Conservation (phyloP, 2,329 filamentous ascomycete species). For the Fragosphaeria purpurea region DNA sequence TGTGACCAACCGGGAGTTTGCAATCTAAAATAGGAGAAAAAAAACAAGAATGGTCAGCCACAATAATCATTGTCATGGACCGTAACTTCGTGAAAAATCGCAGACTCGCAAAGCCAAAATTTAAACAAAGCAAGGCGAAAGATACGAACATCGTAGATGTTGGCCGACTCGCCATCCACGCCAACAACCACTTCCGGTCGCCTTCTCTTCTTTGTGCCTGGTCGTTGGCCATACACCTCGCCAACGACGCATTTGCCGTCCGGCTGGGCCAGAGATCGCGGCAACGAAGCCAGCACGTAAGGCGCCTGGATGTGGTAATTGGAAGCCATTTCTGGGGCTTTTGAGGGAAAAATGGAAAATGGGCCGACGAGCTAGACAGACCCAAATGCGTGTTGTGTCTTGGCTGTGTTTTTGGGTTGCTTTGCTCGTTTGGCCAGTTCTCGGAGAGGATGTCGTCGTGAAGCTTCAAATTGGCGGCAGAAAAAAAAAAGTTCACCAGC, state of each 20-base stretch:
- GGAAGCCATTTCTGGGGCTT: conserved; percentile 36
- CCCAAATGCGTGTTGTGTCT: background rate
- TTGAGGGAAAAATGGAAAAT: background rate
- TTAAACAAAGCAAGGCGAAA: background rate
- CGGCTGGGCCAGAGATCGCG: conserved; percentile 44
- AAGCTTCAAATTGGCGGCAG: conserved; percentile 12
- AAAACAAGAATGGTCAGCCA: background rate
- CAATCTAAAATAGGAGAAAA: conserved; percentile 33
- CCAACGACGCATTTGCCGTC: conserved; percentile 45
- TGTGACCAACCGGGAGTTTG: conserved; percentile 51
- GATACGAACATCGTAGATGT: conserved; percentile 51
- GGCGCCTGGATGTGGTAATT: conserved; percentile 54
- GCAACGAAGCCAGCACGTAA: conserved; percentile 51
- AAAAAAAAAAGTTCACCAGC: conserved; percentile 13
- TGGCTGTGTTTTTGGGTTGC: background rate
- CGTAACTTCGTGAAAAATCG: too few relatives aligned
- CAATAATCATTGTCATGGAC: conserved; percentile 1
- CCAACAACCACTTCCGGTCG: conserved; percentile 54
- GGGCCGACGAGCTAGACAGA: too few relatives aligned
- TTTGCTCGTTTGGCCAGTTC: background rate
- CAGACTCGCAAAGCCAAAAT: background rate
- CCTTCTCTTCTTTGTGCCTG: conserved; percentile 49
- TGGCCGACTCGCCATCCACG: conserved; percentile 53
- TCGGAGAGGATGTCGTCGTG: background rate
- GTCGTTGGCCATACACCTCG: conserved; percentile 50